Percentiles rank a stretch among this genome's conserved stretches.
These are phyloP conservation scores for Boletus huronensis DNA, from an alignment of 768 basidiomycete genomes.

Conservation along the genomic window DNA sequence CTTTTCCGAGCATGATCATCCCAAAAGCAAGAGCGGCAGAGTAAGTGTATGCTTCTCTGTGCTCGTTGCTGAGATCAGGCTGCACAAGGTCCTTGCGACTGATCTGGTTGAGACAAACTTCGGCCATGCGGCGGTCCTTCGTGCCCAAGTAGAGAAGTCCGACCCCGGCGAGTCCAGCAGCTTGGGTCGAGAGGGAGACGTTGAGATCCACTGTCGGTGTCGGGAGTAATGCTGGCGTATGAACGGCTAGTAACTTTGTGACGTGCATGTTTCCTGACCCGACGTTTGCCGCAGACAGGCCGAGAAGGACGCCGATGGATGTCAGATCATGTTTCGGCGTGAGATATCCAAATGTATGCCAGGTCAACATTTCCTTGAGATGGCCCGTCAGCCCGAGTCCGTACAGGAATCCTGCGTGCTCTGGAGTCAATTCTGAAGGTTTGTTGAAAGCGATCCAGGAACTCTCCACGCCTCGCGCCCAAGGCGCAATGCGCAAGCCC, in stretches of 20 bases:
- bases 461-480: slow-evolving; percentile 75
- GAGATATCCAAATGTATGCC: slow-evolving; percentile 94
- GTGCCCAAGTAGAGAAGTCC: slow-evolving; percentile 90
- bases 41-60: slow-evolving; percentile 89
- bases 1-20: slow-evolving; percentile 93
- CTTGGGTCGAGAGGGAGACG: slow-evolving; percentile 84
- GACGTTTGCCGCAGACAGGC: slow-evolving; percentile 87
- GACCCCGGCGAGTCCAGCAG: slow-evolving; percentile 81
- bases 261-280: slow-evolving; percentile 85
- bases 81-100: slow-evolving; percentile 72
- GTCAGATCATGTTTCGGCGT: slow-evolving; percentile 96
- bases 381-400: slow-evolving; percentile 93
- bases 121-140: slow-evolving; percentile 86
- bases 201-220: slow-evolving; percentile 85
- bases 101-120: slow-evolving; percentile 85
- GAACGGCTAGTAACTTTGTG: slow-evolving; percentile 87
- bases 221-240: slow-evolving; percentile 90
- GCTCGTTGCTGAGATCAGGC: slow-evolving; percentile 81
- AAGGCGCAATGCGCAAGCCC: slow-evolving; percentile 77
- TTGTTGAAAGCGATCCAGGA: slow-evolving; percentile 97
- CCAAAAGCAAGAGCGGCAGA: slow-evolving; percentile 89
- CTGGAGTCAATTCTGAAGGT: slow-evolving; percentile 82
- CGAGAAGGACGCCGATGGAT: slow-evolving; percentile 88
- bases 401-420: slow-evolving; percentile 95
- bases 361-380: slow-evolving; percentile 82